A percentile compares a stretch with the other conserved stretches of the same genome.
phyloP scores from a whole-genome alignment of 805 yeast species.

The Metschnikowia shivogae region DNA sequence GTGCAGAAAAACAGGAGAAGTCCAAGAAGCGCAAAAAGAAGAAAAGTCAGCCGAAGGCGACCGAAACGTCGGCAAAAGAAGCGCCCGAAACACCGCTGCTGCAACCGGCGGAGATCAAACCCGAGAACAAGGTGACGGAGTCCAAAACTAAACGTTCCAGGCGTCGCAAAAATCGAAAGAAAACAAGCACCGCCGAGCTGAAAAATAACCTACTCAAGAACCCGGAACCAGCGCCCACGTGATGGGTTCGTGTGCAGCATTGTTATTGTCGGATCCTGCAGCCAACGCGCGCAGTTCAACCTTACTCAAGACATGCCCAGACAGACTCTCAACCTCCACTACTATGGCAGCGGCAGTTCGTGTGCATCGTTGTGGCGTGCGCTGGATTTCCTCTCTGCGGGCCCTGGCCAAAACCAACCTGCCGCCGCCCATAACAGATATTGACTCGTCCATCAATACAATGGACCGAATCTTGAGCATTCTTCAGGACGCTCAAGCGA shows the following conservation, averaged over 20 bases:
- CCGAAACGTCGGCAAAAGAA: conserved; percentile 1
- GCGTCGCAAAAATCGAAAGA: not conserved
- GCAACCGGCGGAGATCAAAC: not conserved
- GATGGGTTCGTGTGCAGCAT: too few relatives aligned
- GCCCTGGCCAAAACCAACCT: not conserved
- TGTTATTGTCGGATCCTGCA: too few relatives aligned
- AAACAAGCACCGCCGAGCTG: not conserved
- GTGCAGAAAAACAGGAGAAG: conserved; percentile 5
- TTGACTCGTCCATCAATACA: conserved; percentile 16
- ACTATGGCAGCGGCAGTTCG: too few relatives aligned
- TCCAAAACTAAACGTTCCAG: conserved; percentile 1
- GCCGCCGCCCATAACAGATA: not conserved
- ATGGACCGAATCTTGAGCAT: conserved; percentile 16
- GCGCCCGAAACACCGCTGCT: not conserved
- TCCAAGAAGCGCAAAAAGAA: conserved; percentile 3
- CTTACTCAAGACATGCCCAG: too few relatives aligned
- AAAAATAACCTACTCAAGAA: too few relatives aligned
- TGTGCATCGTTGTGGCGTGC: not conserved
- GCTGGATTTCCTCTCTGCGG: not conserved
- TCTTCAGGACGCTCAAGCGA: conserved; percentile 13
- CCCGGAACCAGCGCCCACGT: too few relatives aligned
- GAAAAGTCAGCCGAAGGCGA: not conserved
- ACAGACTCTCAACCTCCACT: too few relatives aligned
- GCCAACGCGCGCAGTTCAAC: too few relatives aligned
- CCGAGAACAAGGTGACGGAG: conserved; percentile 4